Evolutionary conservation across 495 filamentous ascomycete genomes (phyloP).

Genomic region (Sordaria brevicollis): DNA sequence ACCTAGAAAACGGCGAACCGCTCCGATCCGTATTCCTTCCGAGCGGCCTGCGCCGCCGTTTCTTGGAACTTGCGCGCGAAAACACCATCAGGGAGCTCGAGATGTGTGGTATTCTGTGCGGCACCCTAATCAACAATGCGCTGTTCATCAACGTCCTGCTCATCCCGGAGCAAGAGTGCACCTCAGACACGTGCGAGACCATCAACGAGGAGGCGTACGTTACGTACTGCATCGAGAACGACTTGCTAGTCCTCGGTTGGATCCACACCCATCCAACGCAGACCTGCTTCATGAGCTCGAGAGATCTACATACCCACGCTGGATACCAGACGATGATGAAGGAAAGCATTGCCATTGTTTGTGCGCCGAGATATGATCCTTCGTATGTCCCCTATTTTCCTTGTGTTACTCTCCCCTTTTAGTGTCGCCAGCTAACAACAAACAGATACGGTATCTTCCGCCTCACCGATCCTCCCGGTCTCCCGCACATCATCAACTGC

Average conservation of each 20-base stretch:
- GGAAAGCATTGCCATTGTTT: slow-evolving; percentile 95
- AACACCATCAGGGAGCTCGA: slow-evolving; percentile 80
- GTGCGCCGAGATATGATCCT: slow-evolving; percentile 70
- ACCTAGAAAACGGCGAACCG: slow-evolving; percentile 77
- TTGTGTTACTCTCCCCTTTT: background rate
- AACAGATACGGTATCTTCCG: slow-evolving; percentile 85
- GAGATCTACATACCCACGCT: slow-evolving; percentile 85
- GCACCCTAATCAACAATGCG: slow-evolving; percentile 82
- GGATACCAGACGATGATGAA: slow-evolving; percentile 91
- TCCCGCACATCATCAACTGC: slow-evolving; percentile 70
- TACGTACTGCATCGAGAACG: slow-evolving; percentile 76
- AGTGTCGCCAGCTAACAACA: background rate
- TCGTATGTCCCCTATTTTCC: slow-evolving; percentile 42
- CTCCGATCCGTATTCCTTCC: slow-evolving; percentile 85
- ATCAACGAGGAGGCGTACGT: slow-evolving; percentile 74
- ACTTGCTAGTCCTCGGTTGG: slow-evolving; percentile 88
- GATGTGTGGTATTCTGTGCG: slow-evolving; percentile 90
- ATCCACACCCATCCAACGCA: slow-evolving; percentile 96
- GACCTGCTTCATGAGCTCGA: slow-evolving; percentile 94
- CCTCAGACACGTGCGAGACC: slow-evolving; percentile 88
- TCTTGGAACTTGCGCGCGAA: slow-evolving; percentile 57
- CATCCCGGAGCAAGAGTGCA: slow-evolving; percentile 83
- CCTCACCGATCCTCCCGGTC: slow-evolving; percentile 82
- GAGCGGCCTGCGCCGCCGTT: slow-evolving; percentile 55
- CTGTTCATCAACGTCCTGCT: slow-evolving; percentile 80